Conservation (phyloP, 2,329 filamentous ascomycete species). For the Fusarium haematococcum region DNA sequence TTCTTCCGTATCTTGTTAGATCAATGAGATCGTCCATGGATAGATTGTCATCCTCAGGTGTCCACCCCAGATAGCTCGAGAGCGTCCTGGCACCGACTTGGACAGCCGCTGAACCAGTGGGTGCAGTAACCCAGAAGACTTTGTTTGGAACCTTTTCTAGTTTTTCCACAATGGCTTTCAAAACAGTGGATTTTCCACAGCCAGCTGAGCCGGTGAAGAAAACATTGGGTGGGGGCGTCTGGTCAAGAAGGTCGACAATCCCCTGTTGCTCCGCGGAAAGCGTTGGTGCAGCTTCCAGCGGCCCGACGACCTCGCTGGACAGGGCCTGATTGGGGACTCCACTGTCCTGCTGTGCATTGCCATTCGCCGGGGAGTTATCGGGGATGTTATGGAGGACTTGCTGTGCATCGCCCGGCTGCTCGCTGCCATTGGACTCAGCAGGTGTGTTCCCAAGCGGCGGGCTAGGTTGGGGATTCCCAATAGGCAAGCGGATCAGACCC, state of each 20-base stretch:
- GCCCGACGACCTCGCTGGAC: neutral
- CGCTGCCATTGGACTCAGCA: too few species aligned
- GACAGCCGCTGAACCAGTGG: neutral
- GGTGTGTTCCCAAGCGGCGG: neutral
- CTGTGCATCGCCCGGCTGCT: neutral
- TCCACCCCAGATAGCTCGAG: neutral
- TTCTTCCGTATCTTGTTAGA: neutral
- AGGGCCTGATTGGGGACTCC: neutral
- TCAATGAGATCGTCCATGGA: neutral
- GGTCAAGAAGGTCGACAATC: neutral
- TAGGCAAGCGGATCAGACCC: neutral
- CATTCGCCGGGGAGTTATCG: neutral
- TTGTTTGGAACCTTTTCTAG: neutral
- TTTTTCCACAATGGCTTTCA: neutral
- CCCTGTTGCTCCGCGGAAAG: neutral
- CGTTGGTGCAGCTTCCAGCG: neutral
- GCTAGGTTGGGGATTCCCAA: neutral
- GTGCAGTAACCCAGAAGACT: neutral
- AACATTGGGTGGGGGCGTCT: neutral
- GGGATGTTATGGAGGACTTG: neutral
- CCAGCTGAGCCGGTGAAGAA: neutral
- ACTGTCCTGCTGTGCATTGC: neutral
- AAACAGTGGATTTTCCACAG: neutral
- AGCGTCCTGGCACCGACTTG: neutral
- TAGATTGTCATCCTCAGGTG: neutral